These are phyloP conservation scores for Jackrogersella minutella DNA, from an alignment of 495 filamentous ascomycete species.

Conservation along the genomic window DNA sequence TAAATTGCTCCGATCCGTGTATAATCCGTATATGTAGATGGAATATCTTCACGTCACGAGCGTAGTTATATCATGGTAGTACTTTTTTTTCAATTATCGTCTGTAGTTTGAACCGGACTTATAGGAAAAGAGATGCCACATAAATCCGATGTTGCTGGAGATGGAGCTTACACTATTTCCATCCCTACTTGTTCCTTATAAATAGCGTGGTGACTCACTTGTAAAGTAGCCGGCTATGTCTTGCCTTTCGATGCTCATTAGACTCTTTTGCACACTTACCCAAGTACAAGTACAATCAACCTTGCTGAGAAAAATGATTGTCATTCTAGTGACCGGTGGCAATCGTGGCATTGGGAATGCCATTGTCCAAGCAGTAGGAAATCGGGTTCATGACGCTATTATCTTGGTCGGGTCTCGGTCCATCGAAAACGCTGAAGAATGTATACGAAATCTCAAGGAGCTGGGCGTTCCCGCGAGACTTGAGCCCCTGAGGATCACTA, in stretches of 20 bases:
- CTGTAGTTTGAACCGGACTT: not conserved
- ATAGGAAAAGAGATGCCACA: not conserved
- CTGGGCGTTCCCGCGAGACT: slow-evolving; percentile 10
- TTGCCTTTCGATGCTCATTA: not conserved
- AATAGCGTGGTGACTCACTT: too few species aligned
- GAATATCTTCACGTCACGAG: too few species aligned
- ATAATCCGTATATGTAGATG: too few species aligned
- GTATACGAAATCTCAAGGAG: slow-evolving; percentile 7
- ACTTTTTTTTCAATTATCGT: too few species aligned
- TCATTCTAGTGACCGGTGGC: slow-evolving; percentile 49
- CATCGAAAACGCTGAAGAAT: slow-evolving; percentile 4
- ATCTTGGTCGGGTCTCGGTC: slow-evolving; percentile 45
- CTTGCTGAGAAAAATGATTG: slow-evolving; percentile 24
- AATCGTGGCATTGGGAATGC: slow-evolving; percentile 50
- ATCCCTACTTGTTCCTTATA: not conserved
- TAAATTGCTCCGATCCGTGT: too few species aligned
- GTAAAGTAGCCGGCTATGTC: not conserved
- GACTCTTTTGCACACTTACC: not conserved
- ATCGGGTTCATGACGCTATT: slow-evolving; percentile 36
- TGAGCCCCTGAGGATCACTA: slow-evolving; percentile 13
- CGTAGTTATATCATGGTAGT: too few species aligned
- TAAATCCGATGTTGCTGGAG: not conserved
- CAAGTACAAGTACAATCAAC: not conserved
- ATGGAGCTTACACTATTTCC: slow-evolving; percentile 7
- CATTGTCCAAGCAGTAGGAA: slow-evolving; percentile 43